Percentiles rank a stretch among this genome's conserved stretches.
Evolutionary conservation across 305 asterid genomes (phyloP).

Genomic region (Fraxinus latifolia): DNA sequence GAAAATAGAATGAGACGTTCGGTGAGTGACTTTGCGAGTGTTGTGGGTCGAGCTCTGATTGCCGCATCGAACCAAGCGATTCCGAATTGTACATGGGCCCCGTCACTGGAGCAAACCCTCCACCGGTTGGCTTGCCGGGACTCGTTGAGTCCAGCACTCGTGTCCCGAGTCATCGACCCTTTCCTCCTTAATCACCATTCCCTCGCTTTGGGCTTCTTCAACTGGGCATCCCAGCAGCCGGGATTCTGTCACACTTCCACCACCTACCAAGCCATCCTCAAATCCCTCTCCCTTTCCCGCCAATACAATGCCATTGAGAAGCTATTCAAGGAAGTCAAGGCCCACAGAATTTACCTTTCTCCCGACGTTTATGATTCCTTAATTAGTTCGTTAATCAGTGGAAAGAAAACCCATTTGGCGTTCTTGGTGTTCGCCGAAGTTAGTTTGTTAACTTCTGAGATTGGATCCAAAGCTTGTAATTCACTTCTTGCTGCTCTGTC

Average conservation of each 20-base stretch:
- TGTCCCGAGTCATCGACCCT: slow-evolving; percentile 77
- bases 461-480: slow-evolving; percentile 63
- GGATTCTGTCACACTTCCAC: slow-evolving; percentile 63
- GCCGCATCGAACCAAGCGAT: slow-evolving; percentile 32
- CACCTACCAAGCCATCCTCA: slow-evolving; percentile 67
- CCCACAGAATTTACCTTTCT: slow-evolving; percentile 41
- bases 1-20: slow-evolving; percentile 40
- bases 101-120: slow-evolving; percentile 69
- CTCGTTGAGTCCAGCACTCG: slow-evolving; percentile 59
- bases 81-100: slow-evolving; percentile 58
- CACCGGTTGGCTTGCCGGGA: slow-evolving; percentile 65
- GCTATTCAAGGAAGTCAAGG: slow-evolving; percentile 54
- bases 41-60: slow-evolving; percentile 64
- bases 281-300: slow-evolving; percentile 65
- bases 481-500: slow-evolving; percentile 66
- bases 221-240: slow-evolving; percentile 96
- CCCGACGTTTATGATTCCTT: slow-evolving; percentile 46
- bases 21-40: slow-evolving; percentile 46
- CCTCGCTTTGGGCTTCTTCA: slow-evolving; percentile 85
- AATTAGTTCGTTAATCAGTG: slow-evolving; percentile 47
- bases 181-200: slow-evolving; percentile 69
- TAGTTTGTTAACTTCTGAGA: slow-evolving; percentile 25
- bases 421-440: slow-evolving; percentile 52
- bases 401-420: slow-evolving; percentile 50
- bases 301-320: slow-evolving; percentile 60